These are phyloP conservation scores for Chlorella sorokiniana DNA, from an alignment of 139 green algal species.

Conservation along the genomic window DNA sequence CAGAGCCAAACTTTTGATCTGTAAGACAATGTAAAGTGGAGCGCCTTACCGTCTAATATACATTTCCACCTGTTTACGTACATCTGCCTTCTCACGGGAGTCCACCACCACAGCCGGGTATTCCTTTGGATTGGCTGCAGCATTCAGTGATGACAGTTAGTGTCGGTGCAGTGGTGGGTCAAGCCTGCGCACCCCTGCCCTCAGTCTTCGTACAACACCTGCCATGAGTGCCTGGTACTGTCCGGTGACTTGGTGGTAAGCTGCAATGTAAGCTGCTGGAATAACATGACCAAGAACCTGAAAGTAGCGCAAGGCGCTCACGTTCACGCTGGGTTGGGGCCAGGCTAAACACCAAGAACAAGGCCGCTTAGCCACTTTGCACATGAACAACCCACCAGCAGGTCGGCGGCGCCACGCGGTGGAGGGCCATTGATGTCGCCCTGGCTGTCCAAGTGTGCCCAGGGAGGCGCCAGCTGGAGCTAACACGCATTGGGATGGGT, in stretches of 20 bases:
- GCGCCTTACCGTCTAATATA: neutral
- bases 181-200: neutral
- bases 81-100: neutral
- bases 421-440: slow-evolving; percentile 7
- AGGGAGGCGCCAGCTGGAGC: slow-evolving; percentile 3
- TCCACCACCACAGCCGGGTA: neutral
- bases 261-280: neutral
- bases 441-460: neutral
- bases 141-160: neutral
- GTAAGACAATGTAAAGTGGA: neutral
- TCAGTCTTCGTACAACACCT: neutral
- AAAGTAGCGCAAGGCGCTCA: neutral
- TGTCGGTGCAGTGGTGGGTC: neutral
- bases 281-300: slow-evolving; percentile 8
- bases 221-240: neutral
- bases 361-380: neutral
- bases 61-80: neutral
- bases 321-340: neutral
- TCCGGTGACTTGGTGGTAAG: neutral
- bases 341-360: no score
- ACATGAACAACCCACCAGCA: neutral
- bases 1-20: no score
- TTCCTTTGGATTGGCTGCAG: neutral
- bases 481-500: neutral
- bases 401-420: neutral